These are phyloP conservation scores for Globisporangium recalcitrans DNA, from an alignment of 352 stramenopile genomes.

Conservation along the genomic window DNA sequence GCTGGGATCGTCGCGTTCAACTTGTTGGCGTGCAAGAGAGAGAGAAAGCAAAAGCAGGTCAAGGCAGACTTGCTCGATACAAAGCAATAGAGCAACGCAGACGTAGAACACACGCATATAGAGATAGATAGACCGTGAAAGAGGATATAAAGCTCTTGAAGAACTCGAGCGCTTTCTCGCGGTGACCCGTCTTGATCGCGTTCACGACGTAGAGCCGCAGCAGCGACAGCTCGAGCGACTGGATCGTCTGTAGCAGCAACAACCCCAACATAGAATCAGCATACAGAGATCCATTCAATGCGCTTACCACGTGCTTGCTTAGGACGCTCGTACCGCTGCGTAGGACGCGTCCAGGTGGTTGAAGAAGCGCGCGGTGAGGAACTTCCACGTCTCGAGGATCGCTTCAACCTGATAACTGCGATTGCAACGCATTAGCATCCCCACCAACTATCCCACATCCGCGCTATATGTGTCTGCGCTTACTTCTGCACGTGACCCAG, in stretches of 20 bases:
- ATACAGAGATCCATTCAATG: neutral
- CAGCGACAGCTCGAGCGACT: constrained; percentile 60
- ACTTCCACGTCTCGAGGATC: constrained; percentile 78
- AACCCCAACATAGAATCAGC: neutral
- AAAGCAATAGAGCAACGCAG: neutral
- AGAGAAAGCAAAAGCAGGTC: constrained; percentile 10
- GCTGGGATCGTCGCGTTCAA: constrained; percentile 39
- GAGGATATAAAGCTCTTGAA: constrained; percentile 61
- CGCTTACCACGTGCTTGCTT: neutral
- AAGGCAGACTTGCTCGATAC: constrained; percentile 13
- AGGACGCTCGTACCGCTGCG: constrained; percentile 25
- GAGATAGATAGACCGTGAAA: no score
- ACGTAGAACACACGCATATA: neutral
- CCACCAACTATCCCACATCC: no score
- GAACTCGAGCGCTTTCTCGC: constrained; percentile 69
- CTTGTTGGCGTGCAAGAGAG: constrained; percentile 41
- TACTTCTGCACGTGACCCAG: constrained; percentile 57
- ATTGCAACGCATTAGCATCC: no score
- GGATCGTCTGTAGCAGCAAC: constrained; percentile 39
- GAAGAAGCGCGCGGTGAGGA: constrained; percentile 76
- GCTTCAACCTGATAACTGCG: constrained; percentile 74
- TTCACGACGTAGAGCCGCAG: constrained; percentile 76
- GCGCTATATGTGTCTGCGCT: no score
- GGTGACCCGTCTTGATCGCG: constrained; percentile 58
- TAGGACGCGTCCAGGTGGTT: constrained; percentile 75